Evolutionary conservation across 768 basidiomycete genomes (phyloP).

Genomic region (Trametes cingulata): DNA sequence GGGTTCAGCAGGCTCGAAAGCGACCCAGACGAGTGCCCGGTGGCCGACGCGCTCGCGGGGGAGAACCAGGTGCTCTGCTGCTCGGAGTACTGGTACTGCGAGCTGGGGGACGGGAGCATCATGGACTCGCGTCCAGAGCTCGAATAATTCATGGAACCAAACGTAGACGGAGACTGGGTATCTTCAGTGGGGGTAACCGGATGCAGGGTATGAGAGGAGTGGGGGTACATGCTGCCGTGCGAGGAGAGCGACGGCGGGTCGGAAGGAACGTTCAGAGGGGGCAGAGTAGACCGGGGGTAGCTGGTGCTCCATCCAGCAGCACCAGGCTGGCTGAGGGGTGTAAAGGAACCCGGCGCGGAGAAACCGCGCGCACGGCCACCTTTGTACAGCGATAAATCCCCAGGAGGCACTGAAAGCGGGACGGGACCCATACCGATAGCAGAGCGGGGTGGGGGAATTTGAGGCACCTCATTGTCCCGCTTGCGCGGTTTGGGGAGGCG

Average conservation of each 20-base stretch:
- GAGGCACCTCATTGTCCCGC: constrained; percentile 68
- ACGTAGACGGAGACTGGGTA: constrained; percentile 49
- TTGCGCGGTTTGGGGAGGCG: constrained; percentile 87
- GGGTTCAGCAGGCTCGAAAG: constrained; percentile 81
- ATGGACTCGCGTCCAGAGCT: constrained; percentile 32
- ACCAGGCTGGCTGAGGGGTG: constrained; percentile 62
- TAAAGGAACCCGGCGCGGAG: constrained; percentile 80
- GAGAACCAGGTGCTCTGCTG: constrained; percentile 59
- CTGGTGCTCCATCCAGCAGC: constrained; percentile 59
- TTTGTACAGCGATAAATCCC: constrained; percentile 48
- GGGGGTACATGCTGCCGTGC: constrained; percentile 56
- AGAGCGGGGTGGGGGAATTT: constrained; percentile 75
- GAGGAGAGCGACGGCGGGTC: constrained; percentile 66
- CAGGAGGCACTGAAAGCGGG: constrained; percentile 64
- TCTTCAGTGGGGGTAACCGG: constrained; percentile 73
- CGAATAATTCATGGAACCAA: constrained; percentile 41
- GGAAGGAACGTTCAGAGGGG: constrained; percentile 81
- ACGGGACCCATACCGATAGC: constrained; percentile 68
- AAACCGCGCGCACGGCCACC: constrained; percentile 68
- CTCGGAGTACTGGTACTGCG: constrained; percentile 66
- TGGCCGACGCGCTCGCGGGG: constrained; percentile 55
- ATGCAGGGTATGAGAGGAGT: constrained; percentile 62
- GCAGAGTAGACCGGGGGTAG: constrained; percentile 58
- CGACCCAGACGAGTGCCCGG: constrained; percentile 59
- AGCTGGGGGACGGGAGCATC: constrained; percentile 45